Base-by-base conservation (phyloP, 2,329 filamentous ascomycete genomes). In the Pseudonectria buxi region DNA sequence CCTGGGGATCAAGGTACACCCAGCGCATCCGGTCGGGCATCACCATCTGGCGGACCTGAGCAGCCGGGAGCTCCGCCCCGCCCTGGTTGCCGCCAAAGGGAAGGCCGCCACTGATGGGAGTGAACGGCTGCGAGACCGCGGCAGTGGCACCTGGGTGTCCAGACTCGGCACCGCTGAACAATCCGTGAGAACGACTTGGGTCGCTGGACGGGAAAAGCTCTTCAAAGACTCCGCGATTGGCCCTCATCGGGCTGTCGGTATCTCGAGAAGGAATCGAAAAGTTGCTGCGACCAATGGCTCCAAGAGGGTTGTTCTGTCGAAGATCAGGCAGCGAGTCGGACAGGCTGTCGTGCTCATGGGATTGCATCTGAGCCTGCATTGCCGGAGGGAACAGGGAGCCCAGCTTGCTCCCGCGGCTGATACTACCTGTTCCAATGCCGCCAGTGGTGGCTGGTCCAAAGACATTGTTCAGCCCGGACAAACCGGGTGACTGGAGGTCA, bases 1-100 rank as follows among this genome's bases (percentile, higher is more conserved):
- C 88, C 56, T 94, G 86, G 5, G 92, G 92, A 57, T 98, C 92
- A 34, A 94, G 81, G 57, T 98, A 98, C 13, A 95, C 90, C 92
- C 92, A 98, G 51, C 90, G 76, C 88, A 98, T 98, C 11, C 94
- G 76, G 59, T 98, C 92, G 3, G 92, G 92, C 92, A 98, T 96
- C 5, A 98, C 90, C 89, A 98, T 96, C 29, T 84, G 89, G 12
- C 87, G 81, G 45, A 86, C 74, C 45, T 88, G 82, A 32, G 75
- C 76, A 6, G 79, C 68, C n/a, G 77, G 71, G 11, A 77, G 69
- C 14, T 74, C 69, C 4, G 52, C 55, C 1, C 48, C 53, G 9
- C 61, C 49, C 14, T 64, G 51, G 16, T 58, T 62, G 7, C 53
- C 57, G 10, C 61, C 54, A 39, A 64, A 63, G 4, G 59, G 48